A percentile compares a stretch with the other conserved stretches of the same genome.
Conservation (phyloP, 2,329 filamentous ascomycete genomes). For the Phoma sp. region DNA sequence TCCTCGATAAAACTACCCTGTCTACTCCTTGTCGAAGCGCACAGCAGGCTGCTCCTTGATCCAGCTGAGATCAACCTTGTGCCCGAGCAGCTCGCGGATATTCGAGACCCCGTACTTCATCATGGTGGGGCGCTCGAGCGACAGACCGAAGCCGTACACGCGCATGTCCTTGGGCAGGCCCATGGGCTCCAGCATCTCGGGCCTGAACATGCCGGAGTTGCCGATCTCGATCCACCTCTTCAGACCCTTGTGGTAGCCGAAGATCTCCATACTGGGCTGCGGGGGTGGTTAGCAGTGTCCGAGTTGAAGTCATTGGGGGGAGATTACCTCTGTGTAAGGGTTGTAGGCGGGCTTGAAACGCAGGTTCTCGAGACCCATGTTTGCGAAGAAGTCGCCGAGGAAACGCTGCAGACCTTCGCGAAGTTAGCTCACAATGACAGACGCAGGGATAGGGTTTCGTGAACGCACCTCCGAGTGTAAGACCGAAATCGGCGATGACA, state of each 20-base stretch:
- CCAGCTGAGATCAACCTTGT: conserved; percentile 94
- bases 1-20: too few species aligned
- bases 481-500: conserved; percentile 94
- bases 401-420: conserved; percentile 75
- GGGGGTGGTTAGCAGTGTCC: neutral
- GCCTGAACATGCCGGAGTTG: conserved; percentile 98
- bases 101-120: conserved; percentile 84
- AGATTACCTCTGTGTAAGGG: conserved; percentile 64
- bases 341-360: conserved; percentile 98
- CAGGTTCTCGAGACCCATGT: conserved; percentile 88
- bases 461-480: conserved; percentile 77
- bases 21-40: conserved; percentile 79
- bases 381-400: conserved; percentile 93
- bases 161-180: conserved; percentile 88
- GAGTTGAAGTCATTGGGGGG: too few species aligned
- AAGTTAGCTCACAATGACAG: conserved; percentile 4
- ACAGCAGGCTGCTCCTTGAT: conserved; percentile 92
- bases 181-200: conserved; percentile 96
- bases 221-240: conserved; percentile 85
- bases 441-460: neutral
- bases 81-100: conserved; percentile 88
- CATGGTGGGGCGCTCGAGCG: conserved; percentile 94
- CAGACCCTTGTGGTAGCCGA: conserved; percentile 81
- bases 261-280: conserved; percentile 87
- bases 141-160: conserved; percentile 93